These are phyloP conservation scores for Solioccasus polychromus DNA, from an alignment of 768 basidiomycete species.

Conservation along the genomic window DNA sequence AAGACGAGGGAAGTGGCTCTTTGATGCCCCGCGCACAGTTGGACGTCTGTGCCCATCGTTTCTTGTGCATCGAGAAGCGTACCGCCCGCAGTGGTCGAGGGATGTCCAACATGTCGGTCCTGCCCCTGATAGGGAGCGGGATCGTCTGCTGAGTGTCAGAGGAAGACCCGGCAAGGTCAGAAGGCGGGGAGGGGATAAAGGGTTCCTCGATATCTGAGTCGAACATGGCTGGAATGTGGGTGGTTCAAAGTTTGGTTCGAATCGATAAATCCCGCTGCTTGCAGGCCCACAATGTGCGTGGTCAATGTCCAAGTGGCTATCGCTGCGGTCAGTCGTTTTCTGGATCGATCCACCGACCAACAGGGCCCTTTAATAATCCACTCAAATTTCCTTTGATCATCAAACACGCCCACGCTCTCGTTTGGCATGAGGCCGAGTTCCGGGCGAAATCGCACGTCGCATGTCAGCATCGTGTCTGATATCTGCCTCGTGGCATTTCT, in stretches of 20 bases:
- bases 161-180: constrained; percentile 24
- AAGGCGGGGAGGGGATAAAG: constrained; percentile 29
- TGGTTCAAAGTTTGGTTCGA: constrained; percentile 8
- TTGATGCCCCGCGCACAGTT: constrained; percentile 34
- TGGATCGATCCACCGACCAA: background rate
- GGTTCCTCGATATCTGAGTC: constrained; percentile 29
- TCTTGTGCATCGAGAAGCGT: constrained; percentile 32
- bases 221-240: constrained; percentile 20
- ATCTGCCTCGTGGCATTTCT: constrained; percentile 20
- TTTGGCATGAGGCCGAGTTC: constrained; percentile 25
- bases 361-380: constrained; percentile 15
- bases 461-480: constrained; percentile 26
- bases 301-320: constrained; percentile 2
- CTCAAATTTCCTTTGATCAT: constrained; percentile 4
- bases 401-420: constrained; percentile 7
- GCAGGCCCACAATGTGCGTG: constrained; percentile 9
- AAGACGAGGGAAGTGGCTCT: constrained; percentile 38
- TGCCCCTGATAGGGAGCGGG: constrained; percentile 13
- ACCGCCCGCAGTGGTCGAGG: constrained; percentile 31
- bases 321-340: constrained; percentile 1
- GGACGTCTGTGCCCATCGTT: constrained; percentile 32
- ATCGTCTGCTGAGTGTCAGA: constrained; percentile 27
- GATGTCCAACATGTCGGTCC: constrained; percentile 21
- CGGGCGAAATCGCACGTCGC: constrained; percentile 8
- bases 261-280: constrained; percentile 6